Conservation (phyloP, 2,329 filamentous ascomycete species). For the Monilinia aucupariae region DNA sequence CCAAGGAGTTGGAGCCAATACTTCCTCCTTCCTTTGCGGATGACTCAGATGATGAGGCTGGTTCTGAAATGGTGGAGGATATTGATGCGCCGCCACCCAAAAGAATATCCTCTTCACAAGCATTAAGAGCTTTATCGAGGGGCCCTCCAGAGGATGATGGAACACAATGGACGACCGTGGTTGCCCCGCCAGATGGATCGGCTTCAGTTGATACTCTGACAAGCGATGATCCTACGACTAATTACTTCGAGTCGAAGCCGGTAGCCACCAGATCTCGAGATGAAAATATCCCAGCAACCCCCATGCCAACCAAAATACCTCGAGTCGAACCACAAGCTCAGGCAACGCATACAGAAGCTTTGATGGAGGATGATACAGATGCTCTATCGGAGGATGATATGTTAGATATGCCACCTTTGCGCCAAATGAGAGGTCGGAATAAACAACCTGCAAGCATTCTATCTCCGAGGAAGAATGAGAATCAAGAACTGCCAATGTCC, state of each 20-base stretch:
- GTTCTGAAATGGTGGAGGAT: slow-evolving; percentile 32
- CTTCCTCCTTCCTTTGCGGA: slow-evolving; percentile 18
- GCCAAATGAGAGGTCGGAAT: slow-evolving; percentile 19
- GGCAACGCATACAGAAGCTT: background rate
- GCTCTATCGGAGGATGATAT: slow-evolving; percentile 26
- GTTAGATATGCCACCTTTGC: slow-evolving; percentile 27
- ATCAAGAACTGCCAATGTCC: slow-evolving; percentile 3
- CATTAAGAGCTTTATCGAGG: slow-evolving; percentile 47
- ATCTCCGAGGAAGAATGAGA: background rate
- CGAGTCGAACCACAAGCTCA: background rate
- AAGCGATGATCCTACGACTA: slow-evolving; percentile 3
- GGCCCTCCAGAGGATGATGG: slow-evolving; percentile 45
- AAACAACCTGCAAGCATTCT: slow-evolving; percentile 18
- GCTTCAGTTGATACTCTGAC: slow-evolving; percentile 26
- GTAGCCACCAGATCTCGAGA: background rate
- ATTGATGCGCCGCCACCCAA: slow-evolving; percentile 42
- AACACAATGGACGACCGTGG: slow-evolving; percentile 34
- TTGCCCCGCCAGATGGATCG: slow-evolving; percentile 33
- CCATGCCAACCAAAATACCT: background rate
- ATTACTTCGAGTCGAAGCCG: slow-evolving; percentile 6
- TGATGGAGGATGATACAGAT: slow-evolving; percentile 12
- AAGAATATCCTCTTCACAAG: slow-evolving; percentile 52
- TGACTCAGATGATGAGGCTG: slow-evolving; percentile 35
- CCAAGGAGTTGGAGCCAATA: slow-evolving; percentile 28
- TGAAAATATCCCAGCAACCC: slow-evolving; percentile 1